Percentiles rank a stretch among this genome's conserved stretches.
These are phyloP conservation scores for Thelonectria olida DNA, from an alignment of 2,329 filamentous ascomycete species.

Conservation along the genomic window DNA sequence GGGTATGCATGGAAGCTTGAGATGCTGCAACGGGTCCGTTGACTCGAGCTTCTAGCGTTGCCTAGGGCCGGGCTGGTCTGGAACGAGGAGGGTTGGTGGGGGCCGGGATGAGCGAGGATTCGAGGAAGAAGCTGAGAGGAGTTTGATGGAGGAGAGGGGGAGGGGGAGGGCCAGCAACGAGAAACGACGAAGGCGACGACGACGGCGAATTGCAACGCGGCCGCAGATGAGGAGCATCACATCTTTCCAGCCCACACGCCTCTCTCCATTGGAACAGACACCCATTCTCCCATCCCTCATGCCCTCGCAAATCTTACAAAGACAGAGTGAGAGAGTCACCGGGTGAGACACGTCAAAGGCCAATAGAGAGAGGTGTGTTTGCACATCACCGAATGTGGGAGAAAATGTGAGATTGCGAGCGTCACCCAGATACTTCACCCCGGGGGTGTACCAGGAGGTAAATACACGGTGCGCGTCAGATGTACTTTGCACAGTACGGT, in stretches of 20 bases:
- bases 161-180: constrained; percentile 24
- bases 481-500: not conserved
- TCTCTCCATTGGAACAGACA: not conserved
- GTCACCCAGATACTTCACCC: not conserved
- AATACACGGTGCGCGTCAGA: not conserved
- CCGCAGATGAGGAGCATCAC: not conserved
- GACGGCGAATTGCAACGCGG: constrained; percentile 15
- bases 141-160: not conserved
- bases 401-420: constrained; percentile 1
- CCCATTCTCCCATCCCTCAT: not conserved
- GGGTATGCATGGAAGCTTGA: constrained; percentile 22
- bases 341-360: not conserved
- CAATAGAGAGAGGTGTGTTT: not conserved
- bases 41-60: constrained; percentile 21
- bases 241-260: not conserved
- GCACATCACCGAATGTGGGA: not conserved
- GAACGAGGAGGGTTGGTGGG: constrained; percentile 4
- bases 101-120: not conserved
- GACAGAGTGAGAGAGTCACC: not conserved
- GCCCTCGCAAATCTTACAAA: not conserved
- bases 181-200: constrained; percentile 18
- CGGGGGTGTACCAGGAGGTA: not conserved
- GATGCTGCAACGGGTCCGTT: constrained; percentile 21
- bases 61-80: constrained; percentile 5
- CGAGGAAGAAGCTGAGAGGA: not conserved